Evolutionary conservation across 805 yeast genomes (phyloP).

Genomic region (Barnettozyma vustinii): DNA sequence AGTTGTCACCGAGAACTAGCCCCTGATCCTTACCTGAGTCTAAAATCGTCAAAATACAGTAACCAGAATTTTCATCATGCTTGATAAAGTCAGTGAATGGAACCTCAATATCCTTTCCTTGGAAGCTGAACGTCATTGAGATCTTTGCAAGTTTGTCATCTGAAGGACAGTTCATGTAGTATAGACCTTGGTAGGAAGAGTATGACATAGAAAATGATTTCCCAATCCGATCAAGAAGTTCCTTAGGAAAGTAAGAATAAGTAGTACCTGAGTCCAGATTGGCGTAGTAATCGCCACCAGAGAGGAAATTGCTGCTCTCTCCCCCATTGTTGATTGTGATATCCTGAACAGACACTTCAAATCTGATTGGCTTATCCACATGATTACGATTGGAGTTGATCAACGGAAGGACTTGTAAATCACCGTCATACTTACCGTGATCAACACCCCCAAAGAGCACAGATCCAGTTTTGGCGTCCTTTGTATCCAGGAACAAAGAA

Average conservation of each 20-base stretch:
- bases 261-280: slow-evolving; percentile 41
- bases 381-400: slow-evolving; percentile 25
- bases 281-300: slow-evolving; percentile 26
- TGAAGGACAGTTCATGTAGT: slow-evolving; percentile 39
- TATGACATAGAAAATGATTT: slow-evolving; percentile 38
- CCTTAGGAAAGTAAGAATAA: slow-evolving; percentile 38
- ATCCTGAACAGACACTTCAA: slow-evolving; percentile 39
- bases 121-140: slow-evolving; percentile 36
- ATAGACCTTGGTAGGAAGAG: slow-evolving; percentile 37
- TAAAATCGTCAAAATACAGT: slow-evolving; percentile 49
- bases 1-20: slow-evolving; percentile 46
- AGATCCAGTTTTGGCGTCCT: slow-evolving; percentile 40
- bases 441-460: slow-evolving; percentile 72
- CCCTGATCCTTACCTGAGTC: slow-evolving; percentile 38
- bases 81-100: slow-evolving; percentile 37
- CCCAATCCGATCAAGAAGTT: slow-evolving; percentile 32
- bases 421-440: slow-evolving; percentile 52
- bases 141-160: slow-evolving; percentile 10
- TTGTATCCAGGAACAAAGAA: slow-evolving; percentile 53
- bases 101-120: slow-evolving; percentile 47
- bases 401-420: slow-evolving; percentile 43
- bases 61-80: slow-evolving; percentile 17
- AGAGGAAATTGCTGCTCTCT: background rate
- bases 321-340: slow-evolving; percentile 4
- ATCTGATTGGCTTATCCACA: slow-evolving; percentile 35